Percentiles rank a stretch among this genome's conserved stretches.
These are phyloP conservation scores for Solanum corneliomulleri DNA, from an alignment of 257 asterid genomes.

Conservation along the genomic window DNA sequence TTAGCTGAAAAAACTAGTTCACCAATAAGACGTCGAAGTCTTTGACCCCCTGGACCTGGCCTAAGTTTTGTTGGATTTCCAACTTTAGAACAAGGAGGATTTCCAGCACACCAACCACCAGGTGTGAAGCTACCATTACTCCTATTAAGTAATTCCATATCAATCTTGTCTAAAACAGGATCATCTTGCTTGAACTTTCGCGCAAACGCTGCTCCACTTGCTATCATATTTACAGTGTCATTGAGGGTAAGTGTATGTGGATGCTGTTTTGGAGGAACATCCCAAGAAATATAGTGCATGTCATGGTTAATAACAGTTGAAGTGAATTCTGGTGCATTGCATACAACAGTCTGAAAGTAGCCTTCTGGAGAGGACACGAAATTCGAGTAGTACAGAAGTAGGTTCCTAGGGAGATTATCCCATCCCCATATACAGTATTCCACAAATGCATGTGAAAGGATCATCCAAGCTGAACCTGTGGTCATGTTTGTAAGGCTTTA, in stretches of 20 bases:
- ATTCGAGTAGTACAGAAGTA: slow-evolving; percentile 87
- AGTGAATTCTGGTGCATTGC: slow-evolving; percentile 69
- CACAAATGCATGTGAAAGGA: slow-evolving; percentile 66
- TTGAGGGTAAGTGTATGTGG: slow-evolving; percentile 56
- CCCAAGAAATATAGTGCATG: slow-evolving; percentile 94
- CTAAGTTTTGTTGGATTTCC: slow-evolving; percentile 40
- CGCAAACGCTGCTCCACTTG: slow-evolving; percentile 72
- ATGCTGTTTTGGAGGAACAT: slow-evolving; percentile 78
- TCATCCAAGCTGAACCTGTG: slow-evolving; percentile 96
- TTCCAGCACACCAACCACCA: slow-evolving; percentile 90
- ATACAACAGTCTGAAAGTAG: slow-evolving; percentile 79
- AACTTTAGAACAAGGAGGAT: slow-evolving; percentile 62
- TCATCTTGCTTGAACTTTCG: slow-evolving; percentile 63
- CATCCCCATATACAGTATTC: slow-evolving; percentile 93
- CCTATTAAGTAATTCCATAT: slow-evolving; percentile 43
- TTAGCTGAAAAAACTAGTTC: slow-evolving; percentile 18
- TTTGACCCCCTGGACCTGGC: slow-evolving; percentile 61
- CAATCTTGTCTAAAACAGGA: slow-evolving; percentile 55
- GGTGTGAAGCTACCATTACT: slow-evolving; percentile 57
- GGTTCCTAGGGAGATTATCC: slow-evolving; percentile 90
- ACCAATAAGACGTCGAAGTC: slow-evolving; percentile 53
- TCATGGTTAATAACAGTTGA: slow-evolving; percentile 84
- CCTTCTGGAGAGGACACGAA: slow-evolving; percentile 95
- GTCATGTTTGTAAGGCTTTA: neutral
- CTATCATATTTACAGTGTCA: slow-evolving; percentile 51